Base-by-base conservation (phyloP, 2,329 filamentous ascomycete species). In the Pseudonectria foliicola region DNA sequence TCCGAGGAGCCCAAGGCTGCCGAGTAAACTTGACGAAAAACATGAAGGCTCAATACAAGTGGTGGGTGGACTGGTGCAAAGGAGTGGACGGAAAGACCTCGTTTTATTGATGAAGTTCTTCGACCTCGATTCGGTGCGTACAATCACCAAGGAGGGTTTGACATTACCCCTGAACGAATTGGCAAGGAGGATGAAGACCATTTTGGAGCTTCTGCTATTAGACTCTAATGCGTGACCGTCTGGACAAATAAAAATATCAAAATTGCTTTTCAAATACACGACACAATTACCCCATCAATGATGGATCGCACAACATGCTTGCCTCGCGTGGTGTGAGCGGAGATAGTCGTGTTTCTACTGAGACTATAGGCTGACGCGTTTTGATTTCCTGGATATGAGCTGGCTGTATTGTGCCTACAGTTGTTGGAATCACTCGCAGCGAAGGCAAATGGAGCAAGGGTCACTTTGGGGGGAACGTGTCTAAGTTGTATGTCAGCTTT, bases 1-100 rank as follows among this genome's bases (percentile, higher is more conserved):
- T 56, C 68, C 37, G 75, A 80, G 62, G 85, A 87, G 73, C 64
- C 75, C 54, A 88, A 86, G 79, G 67, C 70, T 56, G 63, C 71
- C 53, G 75, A 78, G 68, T 79, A 77, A 71, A 64, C 42, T 38
- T 21, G 18, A 21, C 18, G 45, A 49, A 48, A 40, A 48, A 33
- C 44, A 38, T 35, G 37, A 43, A 52, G 46, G 48, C 47, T 53
- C 52, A 52, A 51, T 52, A 49, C 48, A 53, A 51, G 59, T 61
- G 56, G 56, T 61, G 64, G 70, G 64, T 63, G 66, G 70, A 65
- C 64, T 67, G 73, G 73, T 77, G 73, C 71, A 75, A 68, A 63
- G 73, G 73, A 76, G 73, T 76, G 71, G 70, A 69, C 63, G 70
- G 70, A 73, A 63, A 70, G 65, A 67, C 62, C 62, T 73, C 67